Percentiles rank a stretch among this genome's conserved stretches.
phyloP scores from a whole-genome alignment of 495 filamentous ascomycete species.

The Mytilinidion resinicola region DNA sequence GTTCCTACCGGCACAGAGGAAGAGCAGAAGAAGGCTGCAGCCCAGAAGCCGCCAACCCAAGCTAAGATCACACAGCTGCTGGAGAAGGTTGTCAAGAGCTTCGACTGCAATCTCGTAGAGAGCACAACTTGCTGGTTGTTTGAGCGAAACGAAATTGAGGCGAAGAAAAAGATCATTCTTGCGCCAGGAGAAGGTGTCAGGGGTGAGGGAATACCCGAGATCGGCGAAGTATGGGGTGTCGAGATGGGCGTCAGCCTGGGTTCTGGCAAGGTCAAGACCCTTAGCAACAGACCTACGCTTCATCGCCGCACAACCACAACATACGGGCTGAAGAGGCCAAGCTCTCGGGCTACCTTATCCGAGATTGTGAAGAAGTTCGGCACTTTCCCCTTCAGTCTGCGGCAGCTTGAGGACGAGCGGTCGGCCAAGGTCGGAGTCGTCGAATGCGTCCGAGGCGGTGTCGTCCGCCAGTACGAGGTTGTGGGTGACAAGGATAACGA shows the following conservation, averaged over 20 bases:
- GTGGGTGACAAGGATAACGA: constrained; percentile 84
- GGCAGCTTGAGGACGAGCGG: constrained; percentile 94
- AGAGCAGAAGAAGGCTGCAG: constrained; percentile 83
- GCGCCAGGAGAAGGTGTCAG: constrained; percentile 78
- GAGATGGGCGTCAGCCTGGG: constrained; percentile 90
- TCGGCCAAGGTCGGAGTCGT: constrained; percentile 93
- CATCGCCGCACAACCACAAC: constrained; percentile 88
- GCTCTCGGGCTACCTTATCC: constrained; percentile 80
- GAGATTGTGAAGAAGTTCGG: constrained; percentile 96
- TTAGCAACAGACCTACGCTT: constrained; percentile 79
- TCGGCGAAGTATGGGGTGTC: constrained; percentile 96
- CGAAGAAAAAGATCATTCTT: constrained; percentile 95
- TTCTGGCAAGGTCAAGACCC: constrained; percentile 85
- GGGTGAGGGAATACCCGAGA: constrained; percentile 82
- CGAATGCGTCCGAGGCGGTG: constrained; percentile 85
- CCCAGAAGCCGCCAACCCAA: constrained; percentile 69
- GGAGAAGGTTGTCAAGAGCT: constrained; percentile 85
- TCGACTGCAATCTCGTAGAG: constrained; percentile 90
- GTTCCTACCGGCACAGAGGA: constrained; percentile 79
- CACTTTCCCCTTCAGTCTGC: constrained; percentile 92
- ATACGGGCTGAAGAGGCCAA: constrained; percentile 84
- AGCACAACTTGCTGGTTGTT: constrained; percentile 96
- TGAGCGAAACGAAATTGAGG: constrained; percentile 94
- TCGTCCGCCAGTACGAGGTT: constrained; percentile 91
- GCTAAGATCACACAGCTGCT: constrained; percentile 75